These are phyloP conservation scores for Dothistroma pini DNA, from an alignment of 2,329 filamentous ascomycete genomes.

Conservation along the genomic window DNA sequence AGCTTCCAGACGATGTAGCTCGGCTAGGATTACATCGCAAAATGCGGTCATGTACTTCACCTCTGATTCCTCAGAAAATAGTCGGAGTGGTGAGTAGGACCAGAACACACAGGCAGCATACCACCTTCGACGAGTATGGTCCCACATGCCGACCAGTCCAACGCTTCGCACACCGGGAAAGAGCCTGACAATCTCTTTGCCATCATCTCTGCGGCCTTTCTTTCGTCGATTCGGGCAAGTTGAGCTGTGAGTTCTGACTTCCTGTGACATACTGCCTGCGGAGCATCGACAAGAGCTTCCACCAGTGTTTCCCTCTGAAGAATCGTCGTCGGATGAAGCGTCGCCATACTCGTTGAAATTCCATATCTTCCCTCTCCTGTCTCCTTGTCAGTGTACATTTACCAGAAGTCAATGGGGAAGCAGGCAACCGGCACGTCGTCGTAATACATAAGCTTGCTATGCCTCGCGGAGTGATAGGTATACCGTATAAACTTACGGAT, in stretches of 20 bases:
- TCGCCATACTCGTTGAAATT: constrained; percentile 31
- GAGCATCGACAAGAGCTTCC: constrained; percentile 14
- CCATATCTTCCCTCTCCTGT: constrained; percentile 33
- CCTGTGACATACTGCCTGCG: not conserved
- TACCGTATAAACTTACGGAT: constrained; percentile 20
- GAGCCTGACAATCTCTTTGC: constrained; percentile 27
- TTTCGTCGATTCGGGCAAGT: constrained; percentile 24
- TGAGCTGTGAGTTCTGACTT: constrained; percentile 7
- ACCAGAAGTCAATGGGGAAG: too few species aligned
- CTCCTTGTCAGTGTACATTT: too few species aligned
- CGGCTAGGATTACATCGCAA: constrained; percentile 42
- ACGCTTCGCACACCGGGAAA: constrained; percentile 49
- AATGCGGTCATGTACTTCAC: constrained; percentile 41
- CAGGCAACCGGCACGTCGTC: too few species aligned
- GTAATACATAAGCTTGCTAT: too few species aligned
- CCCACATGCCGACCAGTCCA: constrained; percentile 52
- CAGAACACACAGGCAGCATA: constrained; percentile 39
- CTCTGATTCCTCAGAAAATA: constrained; percentile 41
- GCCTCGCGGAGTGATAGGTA: too few species aligned
- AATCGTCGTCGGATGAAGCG: constrained; percentile 29
- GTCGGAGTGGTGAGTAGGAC: constrained; percentile 44
- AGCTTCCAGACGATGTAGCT: constrained; percentile 40
- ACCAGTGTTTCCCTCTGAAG: constrained; percentile 21
- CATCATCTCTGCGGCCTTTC: constrained; percentile 26
- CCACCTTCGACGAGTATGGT: constrained; percentile 40